Evolutionary conservation across 2,329 filamentous ascomycete genomes (phyloP), one percentile per base, ranked within the genome.

Genomic region (Pestalotiopsis sp.): DNA sequence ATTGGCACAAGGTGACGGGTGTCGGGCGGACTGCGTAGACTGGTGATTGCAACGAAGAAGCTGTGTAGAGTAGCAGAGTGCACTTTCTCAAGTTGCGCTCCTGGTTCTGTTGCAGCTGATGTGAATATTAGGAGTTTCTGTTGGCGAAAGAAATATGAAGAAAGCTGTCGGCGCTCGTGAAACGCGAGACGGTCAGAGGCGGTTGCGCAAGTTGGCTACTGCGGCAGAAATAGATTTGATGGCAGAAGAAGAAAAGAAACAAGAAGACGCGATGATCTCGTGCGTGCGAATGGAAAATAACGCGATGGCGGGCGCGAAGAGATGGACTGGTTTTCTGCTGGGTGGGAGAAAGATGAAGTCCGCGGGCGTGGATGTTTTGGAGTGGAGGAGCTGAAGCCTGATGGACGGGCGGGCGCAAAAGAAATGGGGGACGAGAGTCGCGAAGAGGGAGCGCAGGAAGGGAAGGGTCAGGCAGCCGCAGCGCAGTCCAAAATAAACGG

Each of bases 131-230:
- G 4, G 17, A n/a, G 31, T 38, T 20, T 11, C 6, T 31, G 14
- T 36, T 12, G 27, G 59, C 25, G 12, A 62, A 62, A 62, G 31
- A 62, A n/a, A 31, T 62, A 62, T 12, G 59, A 62, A 23, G 31
- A 41, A 62, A 36, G 17, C 27, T 40, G 59, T 62, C 59, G 36
- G 59, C 23, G 40, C 27, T 62, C 59, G 59, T 40, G 11, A 62
- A 40, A 40, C 61, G 61, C 40, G 61, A 23, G n/a, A 25, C 27
- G 20, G 49, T 38, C 20, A 70, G 65, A 70, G 52, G 69, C 72
- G 77, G 75, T 75, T 71, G 69, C 69, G 75, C 75, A 79, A 77
- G 77, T 78, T 78, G 76, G 77, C 72, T 79, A 77, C 75, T 76
- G 73, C 72, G 77, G 73, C 67, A 65, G 68, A 49, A 66, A 56